These are phyloP conservation scores for Beauveria brongniartii DNA, from an alignment of 2,329 filamentous ascomycete genomes.

Conservation along the genomic window DNA sequence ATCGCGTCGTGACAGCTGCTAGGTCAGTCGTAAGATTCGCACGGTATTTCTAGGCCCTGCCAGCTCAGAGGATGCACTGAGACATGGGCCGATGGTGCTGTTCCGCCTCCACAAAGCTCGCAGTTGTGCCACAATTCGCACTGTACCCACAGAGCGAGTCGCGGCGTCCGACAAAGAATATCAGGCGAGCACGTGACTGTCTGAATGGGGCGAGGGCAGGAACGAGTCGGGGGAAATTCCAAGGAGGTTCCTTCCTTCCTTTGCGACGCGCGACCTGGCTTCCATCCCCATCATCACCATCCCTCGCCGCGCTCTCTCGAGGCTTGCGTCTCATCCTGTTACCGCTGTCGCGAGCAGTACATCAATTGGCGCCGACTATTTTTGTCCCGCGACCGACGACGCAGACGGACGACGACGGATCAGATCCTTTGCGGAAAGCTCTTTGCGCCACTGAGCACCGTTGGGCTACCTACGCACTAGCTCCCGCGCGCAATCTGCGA, in stretches of 20 bases:
- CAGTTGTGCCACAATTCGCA: neutral
- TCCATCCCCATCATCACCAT: slow-evolving; percentile 5
- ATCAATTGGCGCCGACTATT: neutral
- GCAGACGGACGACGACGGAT: neutral
- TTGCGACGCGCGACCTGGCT: slow-evolving; percentile 7
- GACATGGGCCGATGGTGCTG: neutral
- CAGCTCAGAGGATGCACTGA: neutral
- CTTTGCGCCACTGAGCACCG: neutral
- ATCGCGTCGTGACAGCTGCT: neutral
- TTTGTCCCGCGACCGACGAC: slow-evolving; percentile 6
- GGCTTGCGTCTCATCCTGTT: neutral
- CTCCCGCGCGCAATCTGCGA: neutral
- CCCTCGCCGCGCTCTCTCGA: neutral
- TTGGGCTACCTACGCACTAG: neutral
- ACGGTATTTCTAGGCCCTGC: neutral
- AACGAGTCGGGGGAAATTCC: neutral
- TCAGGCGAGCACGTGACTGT: neutral
- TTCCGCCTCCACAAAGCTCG: neutral
- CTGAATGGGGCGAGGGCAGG: neutral
- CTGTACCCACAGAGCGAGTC: neutral
- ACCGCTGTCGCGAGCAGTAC: neutral
- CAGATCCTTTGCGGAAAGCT: neutral
- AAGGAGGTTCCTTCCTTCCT: neutral
- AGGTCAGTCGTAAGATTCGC: neutral
- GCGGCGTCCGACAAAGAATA: neutral